Evolutionary conservation across 257 asterid genomes (phyloP).

Genomic region (Mentha longifolia): DNA sequence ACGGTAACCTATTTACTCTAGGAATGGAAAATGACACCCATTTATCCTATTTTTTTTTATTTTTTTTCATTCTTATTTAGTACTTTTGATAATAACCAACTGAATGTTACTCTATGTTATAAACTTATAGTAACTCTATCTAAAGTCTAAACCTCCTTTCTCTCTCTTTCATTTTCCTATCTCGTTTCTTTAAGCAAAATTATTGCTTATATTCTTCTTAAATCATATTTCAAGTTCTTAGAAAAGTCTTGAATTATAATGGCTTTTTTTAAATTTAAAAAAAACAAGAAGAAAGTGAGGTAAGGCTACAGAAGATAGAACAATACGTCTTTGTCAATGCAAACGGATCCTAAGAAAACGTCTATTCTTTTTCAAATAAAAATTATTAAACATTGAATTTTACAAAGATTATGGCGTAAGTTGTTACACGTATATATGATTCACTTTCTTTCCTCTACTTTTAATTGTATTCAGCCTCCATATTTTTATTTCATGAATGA

Average conservation of each 20-base stretch:
- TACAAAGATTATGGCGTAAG: too few relatives aligned
- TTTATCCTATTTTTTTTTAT: not conserved
- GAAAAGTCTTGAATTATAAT: too few relatives aligned
- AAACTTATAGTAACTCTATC: not conserved
- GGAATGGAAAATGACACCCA: too few relatives aligned
- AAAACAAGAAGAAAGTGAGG: not conserved
- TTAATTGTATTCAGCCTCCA: too few relatives aligned
- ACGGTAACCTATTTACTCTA: not conserved
- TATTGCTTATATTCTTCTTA: too few relatives aligned
- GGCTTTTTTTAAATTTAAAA: too few relatives aligned
- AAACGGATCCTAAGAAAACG: constrained; percentile 39
- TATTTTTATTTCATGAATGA: too few relatives aligned
- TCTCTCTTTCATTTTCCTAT: not conserved
- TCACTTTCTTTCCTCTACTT: too few relatives aligned
- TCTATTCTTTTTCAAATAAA: constrained; percentile 3
- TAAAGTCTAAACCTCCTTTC: not conserved
- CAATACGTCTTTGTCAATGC: constrained; percentile 31
- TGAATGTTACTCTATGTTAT: not conserved
- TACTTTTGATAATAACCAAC: not conserved
- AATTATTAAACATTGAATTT: not conserved
- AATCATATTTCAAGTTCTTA: too few relatives aligned
- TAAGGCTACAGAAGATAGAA: constrained; percentile 11
- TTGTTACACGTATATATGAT: too few relatives aligned
- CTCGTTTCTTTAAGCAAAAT: too few relatives aligned
- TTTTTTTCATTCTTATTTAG: not conserved